These are phyloP conservation scores for Tranzscheliella williamsii DNA, from an alignment of 1,284 basidiomycete species.

Conservation along the genomic window DNA sequence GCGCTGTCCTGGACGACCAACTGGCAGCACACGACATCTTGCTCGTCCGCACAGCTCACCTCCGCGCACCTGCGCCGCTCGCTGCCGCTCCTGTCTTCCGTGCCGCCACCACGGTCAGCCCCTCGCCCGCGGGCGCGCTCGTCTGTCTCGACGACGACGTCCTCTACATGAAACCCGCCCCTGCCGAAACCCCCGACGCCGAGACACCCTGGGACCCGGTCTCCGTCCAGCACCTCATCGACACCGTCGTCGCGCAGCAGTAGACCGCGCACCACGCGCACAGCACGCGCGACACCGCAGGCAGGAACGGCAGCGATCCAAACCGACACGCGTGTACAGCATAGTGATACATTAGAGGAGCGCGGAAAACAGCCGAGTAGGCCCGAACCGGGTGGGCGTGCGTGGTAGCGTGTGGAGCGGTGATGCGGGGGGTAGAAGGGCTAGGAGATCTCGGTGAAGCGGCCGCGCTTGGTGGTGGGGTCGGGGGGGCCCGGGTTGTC, in stretches of 20 bases:
- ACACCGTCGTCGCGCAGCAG: constrained; percentile 87
- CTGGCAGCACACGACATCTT: constrained; percentile 81
- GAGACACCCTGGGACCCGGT: constrained; percentile 39
- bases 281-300: too few relatives aligned
- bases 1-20: constrained; percentile 83
- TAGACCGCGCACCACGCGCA: constrained; percentile 79
- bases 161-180: constrained; percentile 6
- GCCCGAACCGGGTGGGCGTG: too few relatives aligned
- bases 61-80: constrained; percentile 79
- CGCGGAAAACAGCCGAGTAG: too few relatives aligned
- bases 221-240: constrained; percentile 92
- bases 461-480: constrained; percentile 3
- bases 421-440: constrained; percentile 78
- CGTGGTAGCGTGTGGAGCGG: constrained; percentile 91
- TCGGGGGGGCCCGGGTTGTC: background rate
- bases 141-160: constrained; percentile 84
- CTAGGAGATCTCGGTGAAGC: constrained; percentile 7
- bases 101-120: constrained; percentile 64
- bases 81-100: constrained; percentile 74
- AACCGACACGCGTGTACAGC: too few relatives aligned
- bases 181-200: background rate
- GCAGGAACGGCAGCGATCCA: too few relatives aligned
- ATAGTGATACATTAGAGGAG: too few relatives aligned
- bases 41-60: constrained; percentile 80
- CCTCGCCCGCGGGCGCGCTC: constrained; percentile 80